phyloP scores from a whole-genome alignment of 176 grass and related monocot genomes.

The Dactylis glomerata region DNA sequence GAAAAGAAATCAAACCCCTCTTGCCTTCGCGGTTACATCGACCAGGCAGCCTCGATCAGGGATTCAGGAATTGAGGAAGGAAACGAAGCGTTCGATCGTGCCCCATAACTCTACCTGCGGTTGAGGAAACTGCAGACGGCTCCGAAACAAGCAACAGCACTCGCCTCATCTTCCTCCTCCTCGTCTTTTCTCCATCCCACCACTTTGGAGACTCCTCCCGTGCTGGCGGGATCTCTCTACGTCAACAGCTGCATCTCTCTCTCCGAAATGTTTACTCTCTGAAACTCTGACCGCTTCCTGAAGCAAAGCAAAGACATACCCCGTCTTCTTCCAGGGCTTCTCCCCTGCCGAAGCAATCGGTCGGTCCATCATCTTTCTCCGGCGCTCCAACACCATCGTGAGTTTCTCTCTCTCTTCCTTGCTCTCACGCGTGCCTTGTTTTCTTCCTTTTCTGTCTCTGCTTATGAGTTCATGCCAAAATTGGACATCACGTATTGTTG shows the following conservation, averaged over 20 bases:
- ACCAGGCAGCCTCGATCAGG: background rate
- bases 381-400: slow-evolving; percentile 22
- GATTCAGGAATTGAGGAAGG: too few species aligned
- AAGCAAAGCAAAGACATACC: slow-evolving; percentile 19
- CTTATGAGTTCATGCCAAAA: background rate
- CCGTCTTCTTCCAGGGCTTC: background rate
- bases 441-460: background rate
- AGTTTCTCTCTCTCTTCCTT: background rate
- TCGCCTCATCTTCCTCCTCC: background rate
- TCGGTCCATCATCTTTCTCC: background rate
- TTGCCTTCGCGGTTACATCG: background rate
- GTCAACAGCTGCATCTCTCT: background rate
- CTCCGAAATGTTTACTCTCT: slow-evolving; percentile 3
- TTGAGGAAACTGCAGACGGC: slow-evolving; percentile 4
- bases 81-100: slow-evolving; percentile 21
- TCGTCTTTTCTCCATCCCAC: background rate
- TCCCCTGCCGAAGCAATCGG: slow-evolving; percentile 5
- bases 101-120: slow-evolving; percentile 31
- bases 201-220: slow-evolving; percentile 28
- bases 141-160: background rate
- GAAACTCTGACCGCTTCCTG: slow-evolving; percentile 25
- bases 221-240: slow-evolving; percentile 12
- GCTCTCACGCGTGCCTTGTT: background rate
- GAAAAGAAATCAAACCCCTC: background rate
- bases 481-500: background rate